Percentiles rank a stretch among this genome's conserved stretches.
phyloP scores from a whole-genome alignment of 2,329 filamentous ascomycete species.

The Curvularia sp. region DNA sequence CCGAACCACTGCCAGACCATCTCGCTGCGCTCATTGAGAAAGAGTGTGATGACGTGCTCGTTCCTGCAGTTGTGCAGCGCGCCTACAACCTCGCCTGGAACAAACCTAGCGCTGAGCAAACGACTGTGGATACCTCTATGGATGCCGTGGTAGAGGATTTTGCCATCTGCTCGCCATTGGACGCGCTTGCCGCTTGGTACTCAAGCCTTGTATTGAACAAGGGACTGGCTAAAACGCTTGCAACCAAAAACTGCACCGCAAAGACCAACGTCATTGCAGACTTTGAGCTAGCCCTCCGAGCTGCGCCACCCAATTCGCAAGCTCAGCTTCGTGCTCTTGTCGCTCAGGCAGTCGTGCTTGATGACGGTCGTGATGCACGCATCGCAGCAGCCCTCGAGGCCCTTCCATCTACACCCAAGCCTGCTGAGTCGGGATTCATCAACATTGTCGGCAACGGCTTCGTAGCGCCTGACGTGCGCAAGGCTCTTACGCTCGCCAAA shows the following conservation, averaged over 20 bases:
- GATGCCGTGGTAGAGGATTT: constrained; percentile 85
- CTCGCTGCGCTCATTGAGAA: constrained; percentile 77
- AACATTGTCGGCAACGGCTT: constrained; percentile 63
- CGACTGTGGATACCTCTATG: constrained; percentile 73
- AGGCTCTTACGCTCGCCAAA: constrained; percentile 66
- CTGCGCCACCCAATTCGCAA: constrained; percentile 79
- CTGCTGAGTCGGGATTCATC: constrained; percentile 50
- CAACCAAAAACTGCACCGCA: constrained; percentile 58
- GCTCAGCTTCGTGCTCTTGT: constrained; percentile 67
- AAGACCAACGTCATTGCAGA: constrained; percentile 58
- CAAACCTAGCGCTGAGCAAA: constrained; percentile 72
- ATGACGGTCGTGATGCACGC: constrained; percentile 59
- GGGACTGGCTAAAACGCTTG: constrained; percentile 70
- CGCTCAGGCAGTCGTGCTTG: constrained; percentile 66
- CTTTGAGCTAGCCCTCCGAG: constrained; percentile 72
- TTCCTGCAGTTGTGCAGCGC: constrained; percentile 78
- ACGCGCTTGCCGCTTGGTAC: constrained; percentile 91
- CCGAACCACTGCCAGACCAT: constrained; percentile 77
- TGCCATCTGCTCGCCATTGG: constrained; percentile 83
- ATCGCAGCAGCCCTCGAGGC: constrained; percentile 63
- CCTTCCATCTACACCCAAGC: constrained; percentile 52
- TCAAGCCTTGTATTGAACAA: constrained; percentile 77
- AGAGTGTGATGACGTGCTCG: constrained; percentile 83
- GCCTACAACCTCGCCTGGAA: constrained; percentile 93
- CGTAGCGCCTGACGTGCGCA: constrained; percentile 63